phyloP scores from a whole-genome alignment of 495 filamentous ascomycete genomes.

The Tuber aestivum region DNA sequence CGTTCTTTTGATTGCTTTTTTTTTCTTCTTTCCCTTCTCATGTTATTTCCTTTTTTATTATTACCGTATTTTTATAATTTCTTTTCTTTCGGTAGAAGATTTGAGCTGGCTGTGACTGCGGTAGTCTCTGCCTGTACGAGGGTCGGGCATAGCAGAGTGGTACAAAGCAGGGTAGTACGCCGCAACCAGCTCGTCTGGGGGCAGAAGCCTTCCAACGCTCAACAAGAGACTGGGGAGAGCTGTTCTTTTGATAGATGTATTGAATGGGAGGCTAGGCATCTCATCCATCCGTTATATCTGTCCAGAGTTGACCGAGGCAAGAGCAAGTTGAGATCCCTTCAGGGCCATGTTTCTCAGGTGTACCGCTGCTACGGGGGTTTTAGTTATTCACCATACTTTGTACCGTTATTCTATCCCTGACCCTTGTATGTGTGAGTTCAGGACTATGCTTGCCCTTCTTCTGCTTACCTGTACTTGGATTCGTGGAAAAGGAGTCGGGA shows the following conservation, averaged over 20 bases:
- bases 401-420: neutral
- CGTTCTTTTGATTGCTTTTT: constrained; percentile 1
- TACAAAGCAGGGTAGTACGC: neutral
- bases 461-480: constrained; percentile 34
- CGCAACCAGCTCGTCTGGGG: neutral
- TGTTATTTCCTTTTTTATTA: neutral
- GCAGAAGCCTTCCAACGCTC: neutral
- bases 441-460: constrained; percentile 11
- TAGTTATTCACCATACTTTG: neutral
- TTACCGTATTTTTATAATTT: neutral
- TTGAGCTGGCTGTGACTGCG: neutral
- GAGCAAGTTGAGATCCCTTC: neutral
- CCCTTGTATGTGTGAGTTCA: constrained; percentile 1
- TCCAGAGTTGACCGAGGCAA: neutral
- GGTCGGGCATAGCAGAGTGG: neutral
- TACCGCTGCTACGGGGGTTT: neutral
- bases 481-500: constrained; percentile 41
- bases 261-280: neutral
- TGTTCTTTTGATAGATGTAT: neutral
- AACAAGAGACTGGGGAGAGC: neutral
- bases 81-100: neutral
- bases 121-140: neutral
- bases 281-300: neutral
- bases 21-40: neutral
- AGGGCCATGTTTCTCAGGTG: neutral